Conservation (phyloP, 306 rosid species). For the Dryas drummondii region DNA sequence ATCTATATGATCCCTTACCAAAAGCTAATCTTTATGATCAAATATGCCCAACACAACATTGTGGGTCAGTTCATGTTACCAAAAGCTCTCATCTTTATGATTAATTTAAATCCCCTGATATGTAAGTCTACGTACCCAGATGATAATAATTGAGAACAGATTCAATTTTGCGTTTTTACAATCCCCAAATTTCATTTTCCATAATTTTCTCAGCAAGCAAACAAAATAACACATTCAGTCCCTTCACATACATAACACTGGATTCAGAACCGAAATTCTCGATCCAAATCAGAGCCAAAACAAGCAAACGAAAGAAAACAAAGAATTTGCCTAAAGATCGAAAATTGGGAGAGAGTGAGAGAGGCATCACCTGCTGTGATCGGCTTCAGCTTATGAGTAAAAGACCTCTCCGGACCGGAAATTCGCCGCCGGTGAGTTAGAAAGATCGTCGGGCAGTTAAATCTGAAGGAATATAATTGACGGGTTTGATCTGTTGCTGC, state of each 20-base stretch:
- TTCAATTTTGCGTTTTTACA: background rate
- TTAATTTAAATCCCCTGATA: background rate
- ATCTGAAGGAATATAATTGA: background rate
- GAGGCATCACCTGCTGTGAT: background rate
- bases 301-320: background rate
- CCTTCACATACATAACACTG: too few species aligned
- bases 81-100: background rate
- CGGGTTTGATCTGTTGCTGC: background rate
- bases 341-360: background rate
- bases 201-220: background rate
- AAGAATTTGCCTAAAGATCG: background rate
- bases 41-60: background rate
- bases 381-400: background rate
- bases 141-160: slow-evolving; percentile 10
- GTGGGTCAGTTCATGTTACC: background rate
- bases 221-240: background rate
- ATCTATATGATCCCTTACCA: background rate
- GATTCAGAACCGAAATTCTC: background rate
- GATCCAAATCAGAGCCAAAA: slow-evolving; percentile 12
- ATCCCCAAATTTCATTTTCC: background rate
- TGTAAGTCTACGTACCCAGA: background rate
- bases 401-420: slow-evolving; percentile 8
- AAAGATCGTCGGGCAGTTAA: slow-evolving; percentile 4
- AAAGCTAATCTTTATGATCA: background rate
- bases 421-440: slow-evolving; percentile 16